Percentiles rank a stretch among this genome's conserved stretches.
phyloP scores from a whole-genome alignment of 164 flowering plant genomes.

The Vitis labrusca region DNA sequence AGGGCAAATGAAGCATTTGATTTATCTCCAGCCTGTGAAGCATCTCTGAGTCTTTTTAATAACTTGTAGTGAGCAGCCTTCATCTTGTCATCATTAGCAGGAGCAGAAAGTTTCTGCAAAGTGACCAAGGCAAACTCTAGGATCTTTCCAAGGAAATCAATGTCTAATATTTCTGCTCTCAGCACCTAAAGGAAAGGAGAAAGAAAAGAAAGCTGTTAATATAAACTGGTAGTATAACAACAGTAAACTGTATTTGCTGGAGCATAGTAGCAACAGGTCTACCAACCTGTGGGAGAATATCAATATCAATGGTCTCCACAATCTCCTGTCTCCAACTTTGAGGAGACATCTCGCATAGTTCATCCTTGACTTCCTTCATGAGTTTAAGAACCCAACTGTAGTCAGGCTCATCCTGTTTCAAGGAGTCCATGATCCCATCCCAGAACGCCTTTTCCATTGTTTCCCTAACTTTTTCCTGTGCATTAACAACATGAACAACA shows the following conservation, averaged over 20 bases:
- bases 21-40: slow-evolving; percentile 32
- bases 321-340: slow-evolving; percentile 81
- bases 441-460: slow-evolving; percentile 94
- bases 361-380: slow-evolving; percentile 85
- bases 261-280: background rate
- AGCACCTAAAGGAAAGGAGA: slow-evolving; percentile 45
- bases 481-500: background rate
- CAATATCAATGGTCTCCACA: slow-evolving; percentile 65
- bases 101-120: slow-evolving; percentile 81
- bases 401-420: slow-evolving; percentile 59
- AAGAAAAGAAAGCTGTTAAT: background rate
- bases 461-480: slow-evolving; percentile 61
- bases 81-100: slow-evolving; percentile 70
- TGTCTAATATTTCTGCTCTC: slow-evolving; percentile 62
- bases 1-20: slow-evolving; percentile 42
- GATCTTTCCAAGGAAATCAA: slow-evolving; percentile 68
- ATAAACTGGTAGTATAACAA: background rate
- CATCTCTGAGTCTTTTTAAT: slow-evolving; percentile 57
- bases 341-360: slow-evolving; percentile 77
- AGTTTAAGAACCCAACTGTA: slow-evolving; percentile 66
- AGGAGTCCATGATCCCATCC: slow-evolving; percentile 75
- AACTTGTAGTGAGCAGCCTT: slow-evolving; percentile 50
- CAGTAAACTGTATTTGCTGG: background rate
- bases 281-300: slow-evolving; percentile 75
- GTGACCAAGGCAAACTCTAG: slow-evolving; percentile 69